These are phyloP conservation scores for Rhododendron ferrugineum DNA, from an alignment of 148 eudicot genomes.

Conservation along the genomic window DNA sequence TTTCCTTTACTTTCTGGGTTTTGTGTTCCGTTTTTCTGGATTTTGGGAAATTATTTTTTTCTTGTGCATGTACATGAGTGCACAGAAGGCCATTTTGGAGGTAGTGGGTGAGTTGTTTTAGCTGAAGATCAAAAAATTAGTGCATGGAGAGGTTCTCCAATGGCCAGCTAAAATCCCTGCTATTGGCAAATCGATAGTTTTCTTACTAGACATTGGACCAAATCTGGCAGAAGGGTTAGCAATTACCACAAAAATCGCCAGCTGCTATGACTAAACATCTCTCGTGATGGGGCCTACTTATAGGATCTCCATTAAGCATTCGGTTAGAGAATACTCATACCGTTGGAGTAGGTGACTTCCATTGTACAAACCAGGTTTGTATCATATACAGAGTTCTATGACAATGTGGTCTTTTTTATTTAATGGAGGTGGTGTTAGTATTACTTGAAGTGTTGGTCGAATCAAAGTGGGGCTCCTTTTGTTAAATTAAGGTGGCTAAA, in stretches of 20 bases:
- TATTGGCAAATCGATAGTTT: background rate
- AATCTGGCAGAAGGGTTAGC: background rate
- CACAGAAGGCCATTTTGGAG: background rate
- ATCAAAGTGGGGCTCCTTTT: background rate
- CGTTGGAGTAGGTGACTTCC: background rate
- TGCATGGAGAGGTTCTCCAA: background rate
- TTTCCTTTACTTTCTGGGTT: background rate
- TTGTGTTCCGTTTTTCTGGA: background rate
- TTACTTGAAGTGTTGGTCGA: background rate
- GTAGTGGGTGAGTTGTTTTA: background rate
- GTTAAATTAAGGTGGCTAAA: background rate
- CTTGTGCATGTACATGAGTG: background rate
- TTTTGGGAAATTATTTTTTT: background rate
- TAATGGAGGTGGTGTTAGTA: background rate
- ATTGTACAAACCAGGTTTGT: background rate
- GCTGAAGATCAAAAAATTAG: background rate
- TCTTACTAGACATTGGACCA: background rate
- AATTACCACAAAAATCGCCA: background rate
- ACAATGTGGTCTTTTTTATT: background rate
- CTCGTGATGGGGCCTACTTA: background rate
- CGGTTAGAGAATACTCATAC: background rate
- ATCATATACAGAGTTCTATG: background rate
- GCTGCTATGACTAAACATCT: background rate
- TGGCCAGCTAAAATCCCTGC: background rate
- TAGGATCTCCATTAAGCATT: background rate